Evolutionary conservation across 2,329 filamentous ascomycete genomes (phyloP).

Genomic region (Colletotrichum falcatum): DNA sequence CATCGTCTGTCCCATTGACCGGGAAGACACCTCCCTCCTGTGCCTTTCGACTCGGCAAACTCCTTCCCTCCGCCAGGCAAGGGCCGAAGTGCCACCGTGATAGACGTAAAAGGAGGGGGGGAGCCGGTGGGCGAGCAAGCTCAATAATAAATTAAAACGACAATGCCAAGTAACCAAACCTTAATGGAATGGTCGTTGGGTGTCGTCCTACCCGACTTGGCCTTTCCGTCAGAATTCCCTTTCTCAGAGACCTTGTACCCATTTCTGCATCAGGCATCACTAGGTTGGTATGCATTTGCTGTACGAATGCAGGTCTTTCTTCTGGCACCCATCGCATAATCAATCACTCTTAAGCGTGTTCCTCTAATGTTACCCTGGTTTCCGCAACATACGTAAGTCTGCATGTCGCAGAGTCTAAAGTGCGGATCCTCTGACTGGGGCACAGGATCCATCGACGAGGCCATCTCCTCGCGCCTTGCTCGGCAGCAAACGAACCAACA

Average conservation of each 20-base stretch:
- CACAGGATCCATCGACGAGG: constrained; percentile 20
- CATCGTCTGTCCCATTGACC: constrained; percentile 24
- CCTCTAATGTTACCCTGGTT: constrained; percentile 4
- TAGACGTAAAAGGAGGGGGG: neutral
- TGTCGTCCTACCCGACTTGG: neutral
- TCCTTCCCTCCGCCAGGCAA: constrained; percentile 18
- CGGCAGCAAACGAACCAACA: constrained; percentile 5
- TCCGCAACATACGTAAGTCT: constrained; percentile 33
- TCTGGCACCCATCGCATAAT: neutral
- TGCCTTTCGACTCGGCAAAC: constrained; percentile 7
- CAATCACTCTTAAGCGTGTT: neutral
- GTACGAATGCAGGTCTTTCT: neutral
- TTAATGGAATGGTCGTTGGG: neutral
- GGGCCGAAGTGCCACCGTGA: constrained; percentile 6
- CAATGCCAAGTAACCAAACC: neutral
- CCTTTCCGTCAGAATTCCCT: neutral
- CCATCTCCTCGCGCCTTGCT: constrained; percentile 10
- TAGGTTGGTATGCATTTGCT: neutral
- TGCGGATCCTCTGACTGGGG: constrained; percentile 29
- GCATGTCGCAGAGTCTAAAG: constrained; percentile 34
- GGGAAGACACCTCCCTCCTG: constrained; percentile 19
- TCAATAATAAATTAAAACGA: neutral
- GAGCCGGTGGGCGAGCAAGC: neutral
- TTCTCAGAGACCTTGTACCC: neutral
- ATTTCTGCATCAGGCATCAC: neutral